Base-by-base conservation (phyloP, 768 basidiomycete species). In the Russula sp. region DNA sequence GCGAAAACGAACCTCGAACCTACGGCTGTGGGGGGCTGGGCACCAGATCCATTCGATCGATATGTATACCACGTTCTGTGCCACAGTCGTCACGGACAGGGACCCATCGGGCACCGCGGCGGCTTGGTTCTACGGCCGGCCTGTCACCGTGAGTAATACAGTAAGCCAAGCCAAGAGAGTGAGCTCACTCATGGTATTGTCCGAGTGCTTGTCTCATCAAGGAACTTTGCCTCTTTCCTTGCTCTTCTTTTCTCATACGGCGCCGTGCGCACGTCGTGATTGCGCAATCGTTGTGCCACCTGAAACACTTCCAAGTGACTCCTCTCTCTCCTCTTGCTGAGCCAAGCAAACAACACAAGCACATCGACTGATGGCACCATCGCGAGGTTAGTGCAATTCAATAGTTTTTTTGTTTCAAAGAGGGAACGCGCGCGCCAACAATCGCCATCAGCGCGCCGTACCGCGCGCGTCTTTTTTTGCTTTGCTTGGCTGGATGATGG, bases 341-440 rank as follows among this genome's bases (percentile, higher is more conserved):
- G 36, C 36, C 13, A 50, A 29, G 25, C 13, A 50, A n/a, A n/a
- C n/a, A n/a, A n/a, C n/a, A n/a, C n/a, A n/a, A 56, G 55, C 50
- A 58, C 29, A 6, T 39, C 36, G 7, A 14, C 56, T 38, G 61
- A 62, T 35, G 61, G 25, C 29, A 13, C 50, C 56, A 57, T 62
- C 16, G 16, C 36, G n/a, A 29, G 61, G 32, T 41, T 62, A 58
- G 55, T 22, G n/a, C 49, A 22, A 11, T 56, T 34, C 22, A 7
- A 29, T 29, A 29, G 25, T 29, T 29, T 29, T 29, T 29, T 29
- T 29, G n/a, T n/a, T n/a, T n/a, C n/a, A n/a, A n/a, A n/a, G n/a
- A n/a, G n/a, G n/a, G n/a, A 29, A 29, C 25, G 25, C 25, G 25
- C 25, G 2, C 25, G 25, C 25, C 25, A 29, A 29, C 25, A 29